phyloP scores from a whole-genome alignment of 2,329 filamentous ascomycete species.

The Trichocomaceae sp. region DNA sequence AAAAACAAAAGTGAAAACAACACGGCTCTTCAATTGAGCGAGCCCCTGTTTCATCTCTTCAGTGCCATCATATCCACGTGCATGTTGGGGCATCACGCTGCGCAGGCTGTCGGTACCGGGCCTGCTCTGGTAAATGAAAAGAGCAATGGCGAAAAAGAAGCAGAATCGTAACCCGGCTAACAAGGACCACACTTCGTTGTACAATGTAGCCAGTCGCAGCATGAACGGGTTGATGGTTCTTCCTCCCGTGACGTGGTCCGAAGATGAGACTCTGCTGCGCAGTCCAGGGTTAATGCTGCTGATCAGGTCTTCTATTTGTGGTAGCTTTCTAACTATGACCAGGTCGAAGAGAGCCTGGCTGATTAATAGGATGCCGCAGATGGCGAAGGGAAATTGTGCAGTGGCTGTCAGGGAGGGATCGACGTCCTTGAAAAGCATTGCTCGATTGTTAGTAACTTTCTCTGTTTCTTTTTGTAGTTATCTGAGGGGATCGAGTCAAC shows the following conservation, averaged over 20 bases:
- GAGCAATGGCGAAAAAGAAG: conserved; percentile 31
- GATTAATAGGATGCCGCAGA: conserved; percentile 63
- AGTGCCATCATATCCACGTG: background rate
- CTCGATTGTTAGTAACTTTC: conserved; percentile 1
- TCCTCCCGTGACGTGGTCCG: conserved; percentile 33
- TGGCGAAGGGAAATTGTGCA: conserved; percentile 60
- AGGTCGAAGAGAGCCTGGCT: conserved; percentile 61
- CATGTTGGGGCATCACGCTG: conserved; percentile 12
- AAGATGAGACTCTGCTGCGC: background rate
- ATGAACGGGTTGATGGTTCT: conserved; percentile 20
- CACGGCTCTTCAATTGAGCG: conserved; percentile 70
- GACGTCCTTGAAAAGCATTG: conserved; percentile 31
- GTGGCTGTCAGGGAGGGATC: conserved; percentile 61
- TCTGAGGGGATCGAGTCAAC: too few species aligned
- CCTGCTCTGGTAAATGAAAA: conserved; percentile 33
- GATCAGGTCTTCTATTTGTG: conserved; percentile 60
- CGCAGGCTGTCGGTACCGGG: conserved; percentile 21
- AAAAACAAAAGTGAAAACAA: conserved; percentile 80
- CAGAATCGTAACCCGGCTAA: conserved; percentile 31
- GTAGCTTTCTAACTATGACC: conserved; percentile 50
- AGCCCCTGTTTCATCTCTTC: conserved; percentile 33
- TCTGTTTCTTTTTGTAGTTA: background rate
- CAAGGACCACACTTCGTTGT: conserved; percentile 34
- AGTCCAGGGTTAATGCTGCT: background rate
- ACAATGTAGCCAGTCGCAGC: conserved; percentile 25